phyloP scores from a whole-genome alignment of 352 stramenopile genomes.

The Pythium rhizo-oryzae region DNA sequence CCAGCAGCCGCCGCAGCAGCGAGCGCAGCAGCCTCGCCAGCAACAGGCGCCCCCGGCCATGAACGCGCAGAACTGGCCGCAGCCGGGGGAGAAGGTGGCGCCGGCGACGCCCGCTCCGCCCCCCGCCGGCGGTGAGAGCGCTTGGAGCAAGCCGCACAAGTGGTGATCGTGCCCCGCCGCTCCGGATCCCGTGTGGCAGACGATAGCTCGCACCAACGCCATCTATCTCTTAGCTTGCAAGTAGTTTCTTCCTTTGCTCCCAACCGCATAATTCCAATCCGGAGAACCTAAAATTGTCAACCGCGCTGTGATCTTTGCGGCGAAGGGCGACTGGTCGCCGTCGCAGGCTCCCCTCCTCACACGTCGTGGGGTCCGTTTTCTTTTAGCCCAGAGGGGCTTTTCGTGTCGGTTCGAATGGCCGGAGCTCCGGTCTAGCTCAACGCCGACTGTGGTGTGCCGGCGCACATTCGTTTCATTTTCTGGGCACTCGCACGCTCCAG shows the following conservation, averaged over 20 bases:
- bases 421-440: too few species aligned
- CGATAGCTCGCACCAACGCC: not conserved
- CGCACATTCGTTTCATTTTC: not conserved
- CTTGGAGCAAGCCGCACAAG: conserved; percentile 72
- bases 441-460: not conserved
- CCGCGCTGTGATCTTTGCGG: not conserved
- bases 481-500: too few species aligned
- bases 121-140: conserved; percentile 31
- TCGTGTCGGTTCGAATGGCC: not conserved
- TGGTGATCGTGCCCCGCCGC: conserved; percentile 30
- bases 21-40: not conserved
- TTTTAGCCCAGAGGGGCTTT: not conserved
- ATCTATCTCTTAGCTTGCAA: not conserved
- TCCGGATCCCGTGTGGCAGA: not conserved
- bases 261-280: not conserved
- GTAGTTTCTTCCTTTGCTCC: not conserved
- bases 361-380: conserved; percentile 7
- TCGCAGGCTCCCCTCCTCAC: not conserved
- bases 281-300: conserved; percentile 20
- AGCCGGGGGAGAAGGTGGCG: conserved; percentile 2
- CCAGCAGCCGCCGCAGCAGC: conserved; percentile 3
- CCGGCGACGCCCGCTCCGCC: conserved; percentile 10
- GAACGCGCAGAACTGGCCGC: conserved; percentile 13
- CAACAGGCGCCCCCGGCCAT: conserved; percentile 1
- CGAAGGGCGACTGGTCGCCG: conserved; percentile 12